phyloP scores from a whole-genome alignment of 768 basidiomycete genomes.

The Trametes maxima region DNA sequence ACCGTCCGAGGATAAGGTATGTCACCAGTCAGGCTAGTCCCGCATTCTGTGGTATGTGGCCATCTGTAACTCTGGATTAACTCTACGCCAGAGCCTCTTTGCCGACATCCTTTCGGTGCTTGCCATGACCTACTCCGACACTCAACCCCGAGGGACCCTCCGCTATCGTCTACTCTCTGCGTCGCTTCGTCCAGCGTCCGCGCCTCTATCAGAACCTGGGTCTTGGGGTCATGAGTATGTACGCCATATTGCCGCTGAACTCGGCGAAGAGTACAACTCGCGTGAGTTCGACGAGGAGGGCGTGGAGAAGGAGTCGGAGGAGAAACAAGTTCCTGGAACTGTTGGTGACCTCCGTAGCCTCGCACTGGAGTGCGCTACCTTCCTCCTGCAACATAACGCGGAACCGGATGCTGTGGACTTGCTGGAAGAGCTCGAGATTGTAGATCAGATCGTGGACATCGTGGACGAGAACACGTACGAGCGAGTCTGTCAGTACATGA shows the following conservation, averaged over 20 bases:
- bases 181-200: slow-evolving; percentile 62
- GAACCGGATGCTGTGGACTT: slow-evolving; percentile 98
- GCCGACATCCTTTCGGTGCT: slow-evolving; percentile 97
- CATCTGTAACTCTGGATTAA: not conserved
- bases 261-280: slow-evolving; percentile 86
- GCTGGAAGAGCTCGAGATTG: slow-evolving; percentile 89
- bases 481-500: slow-evolving; percentile 96
- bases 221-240: slow-evolving; percentile 99
- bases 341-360: slow-evolving; percentile 76
- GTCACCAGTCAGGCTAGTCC: not conserved
- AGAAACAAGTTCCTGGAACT: slow-evolving; percentile 50
- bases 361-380: slow-evolving; percentile 83
- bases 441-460: slow-evolving; percentile 71
- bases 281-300: slow-evolving; percentile 59
- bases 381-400: slow-evolving; percentile 91
- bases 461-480: slow-evolving; percentile 87
- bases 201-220: slow-evolving; percentile 85
- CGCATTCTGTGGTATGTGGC: not conserved
- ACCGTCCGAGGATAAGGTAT: slow-evolving; percentile 75
- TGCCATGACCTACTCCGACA: slow-evolving; percentile 99
- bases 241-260: slow-evolving; percentile 92
- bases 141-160: slow-evolving; percentile 93
- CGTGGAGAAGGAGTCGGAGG: slow-evolving; percentile 26
- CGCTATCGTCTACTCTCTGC: slow-evolving; percentile 87
- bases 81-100: slow-evolving; percentile 75